These are phyloP conservation scores for Daedaleopsis sinensis DNA, from an alignment of 768 basidiomycete species.

Conservation along the genomic window DNA sequence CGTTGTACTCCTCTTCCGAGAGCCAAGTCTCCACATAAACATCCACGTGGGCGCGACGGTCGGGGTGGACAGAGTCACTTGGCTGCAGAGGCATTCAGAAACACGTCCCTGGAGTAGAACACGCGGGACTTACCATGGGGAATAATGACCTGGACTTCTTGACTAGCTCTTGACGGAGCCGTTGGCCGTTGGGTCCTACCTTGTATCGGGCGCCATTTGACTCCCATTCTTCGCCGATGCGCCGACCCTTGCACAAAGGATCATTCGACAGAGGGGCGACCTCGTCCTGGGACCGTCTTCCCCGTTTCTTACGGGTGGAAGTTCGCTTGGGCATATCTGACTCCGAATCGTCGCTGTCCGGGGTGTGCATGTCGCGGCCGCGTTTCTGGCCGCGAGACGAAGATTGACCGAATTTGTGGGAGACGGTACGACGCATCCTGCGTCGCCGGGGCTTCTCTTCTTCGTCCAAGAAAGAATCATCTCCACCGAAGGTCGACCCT, in stretches of 20 bases:
- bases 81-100: slow-evolving; percentile 48
- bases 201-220: slow-evolving; percentile 70
- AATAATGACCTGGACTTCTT: slow-evolving; percentile 73
- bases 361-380: slow-evolving; percentile 53
- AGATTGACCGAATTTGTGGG: slow-evolving; percentile 54
- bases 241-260: slow-evolving; percentile 56
- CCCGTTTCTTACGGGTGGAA: slow-evolving; percentile 53
- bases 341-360: slow-evolving; percentile 38
- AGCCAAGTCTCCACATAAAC: slow-evolving; percentile 82
- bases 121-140: slow-evolving; percentile 58
- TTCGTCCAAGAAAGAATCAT: slow-evolving; percentile 44
- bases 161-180: slow-evolving; percentile 69
- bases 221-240: slow-evolving; percentile 79
- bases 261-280: slow-evolving; percentile 49
- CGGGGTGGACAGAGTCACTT: slow-evolving; percentile 76
- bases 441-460: slow-evolving; percentile 47
- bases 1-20: slow-evolving; percentile 70
- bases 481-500: slow-evolving; percentile 70
- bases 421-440: slow-evolving; percentile 55
- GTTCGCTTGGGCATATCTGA: slow-evolving; percentile 38
- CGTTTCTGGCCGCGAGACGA: slow-evolving; percentile 64
- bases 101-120: no score
- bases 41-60: slow-evolving; percentile 65
- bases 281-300: slow-evolving; percentile 47
- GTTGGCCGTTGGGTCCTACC: slow-evolving; percentile 68